A percentile compares a stretch with the other conserved stretches of the same genome.
phyloP scores from a whole-genome alignment of 1,284 basidiomycete genomes.

The Papiliotrema flavescens region DNA sequence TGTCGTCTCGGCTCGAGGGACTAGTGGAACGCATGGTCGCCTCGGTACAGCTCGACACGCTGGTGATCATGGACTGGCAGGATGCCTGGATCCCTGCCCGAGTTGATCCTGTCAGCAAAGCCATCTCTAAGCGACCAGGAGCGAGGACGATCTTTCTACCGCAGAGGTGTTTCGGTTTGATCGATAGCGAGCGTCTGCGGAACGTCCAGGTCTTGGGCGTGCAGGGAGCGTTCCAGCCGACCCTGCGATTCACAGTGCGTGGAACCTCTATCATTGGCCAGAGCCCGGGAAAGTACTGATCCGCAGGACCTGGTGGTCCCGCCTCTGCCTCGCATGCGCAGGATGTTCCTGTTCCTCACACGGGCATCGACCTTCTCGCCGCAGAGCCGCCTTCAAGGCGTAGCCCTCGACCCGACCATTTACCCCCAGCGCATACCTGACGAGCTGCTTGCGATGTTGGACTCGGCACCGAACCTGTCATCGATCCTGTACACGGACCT shows the following conservation, averaged over 20 bases:
- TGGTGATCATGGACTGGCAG: conserved; percentile 1
- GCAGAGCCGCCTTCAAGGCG: neutral
- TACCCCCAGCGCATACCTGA: neutral
- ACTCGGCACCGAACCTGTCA: neutral
- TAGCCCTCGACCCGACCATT: neutral
- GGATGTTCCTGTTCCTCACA: neutral
- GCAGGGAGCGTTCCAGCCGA: neutral
- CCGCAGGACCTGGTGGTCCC: neutral
- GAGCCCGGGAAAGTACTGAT: too few relatives aligned
- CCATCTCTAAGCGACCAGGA: neutral
- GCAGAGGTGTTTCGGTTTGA: neutral
- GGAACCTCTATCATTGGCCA: neutral
- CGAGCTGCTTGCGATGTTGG: neutral
- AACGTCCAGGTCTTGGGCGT: neutral
- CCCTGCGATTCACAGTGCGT: neutral
- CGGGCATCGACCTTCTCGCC: neutral
- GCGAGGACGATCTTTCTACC: neutral
- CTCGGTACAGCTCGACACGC: neutral
- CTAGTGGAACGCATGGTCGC: neutral
- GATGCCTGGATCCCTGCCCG: neutral
- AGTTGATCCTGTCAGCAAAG: neutral
- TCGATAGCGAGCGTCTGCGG: neutral
- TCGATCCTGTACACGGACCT: neutral
- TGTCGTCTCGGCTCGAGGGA: neutral
- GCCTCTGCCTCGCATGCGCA: neutral